phyloP scores from a whole-genome alignment of 106 monocot species.

The Acorus calamus region DNA sequence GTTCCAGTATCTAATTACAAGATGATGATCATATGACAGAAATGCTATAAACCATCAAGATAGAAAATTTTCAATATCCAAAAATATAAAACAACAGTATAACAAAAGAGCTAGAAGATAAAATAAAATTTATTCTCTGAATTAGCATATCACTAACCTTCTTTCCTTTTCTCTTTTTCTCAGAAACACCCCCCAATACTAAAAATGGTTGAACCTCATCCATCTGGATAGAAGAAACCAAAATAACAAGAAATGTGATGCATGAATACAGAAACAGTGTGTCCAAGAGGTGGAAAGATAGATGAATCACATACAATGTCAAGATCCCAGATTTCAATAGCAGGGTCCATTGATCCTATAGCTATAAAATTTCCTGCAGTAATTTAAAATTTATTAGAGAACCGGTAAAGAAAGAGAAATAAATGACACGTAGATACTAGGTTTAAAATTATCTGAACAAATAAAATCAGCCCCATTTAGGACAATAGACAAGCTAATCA shows the following conservation, averaged over 20 bases:
- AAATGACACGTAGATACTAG: too few relatives aligned
- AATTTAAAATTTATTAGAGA: background rate
- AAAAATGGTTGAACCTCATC: conserved; percentile 68
- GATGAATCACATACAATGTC: conserved; percentile 51
- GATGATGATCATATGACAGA: too few relatives aligned
- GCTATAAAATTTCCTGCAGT: conserved; percentile 85
- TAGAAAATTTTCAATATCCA: too few relatives aligned
- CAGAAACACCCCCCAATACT: conserved; percentile 54
- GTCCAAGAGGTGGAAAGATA: background rate
- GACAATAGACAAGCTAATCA: too few relatives aligned
- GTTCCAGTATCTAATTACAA: too few relatives aligned
- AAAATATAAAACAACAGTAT: background rate
- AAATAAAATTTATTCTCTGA: too few relatives aligned
- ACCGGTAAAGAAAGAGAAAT: background rate
- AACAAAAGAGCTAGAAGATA: background rate
- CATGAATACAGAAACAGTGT: background rate
- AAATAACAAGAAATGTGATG: background rate
- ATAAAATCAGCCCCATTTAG: too few relatives aligned
- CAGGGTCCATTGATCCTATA: conserved; percentile 77
- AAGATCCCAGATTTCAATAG: conserved; percentile 96
- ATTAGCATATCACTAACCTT: conserved; percentile 41
- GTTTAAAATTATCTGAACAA: too few relatives aligned
- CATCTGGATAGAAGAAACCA: conserved; percentile 33
- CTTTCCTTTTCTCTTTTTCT: conserved; percentile 48
- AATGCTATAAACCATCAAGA: too few relatives aligned